phyloP scores from a whole-genome alignment of 805 yeast species.

The Komagataella kurtzmanii region DNA sequence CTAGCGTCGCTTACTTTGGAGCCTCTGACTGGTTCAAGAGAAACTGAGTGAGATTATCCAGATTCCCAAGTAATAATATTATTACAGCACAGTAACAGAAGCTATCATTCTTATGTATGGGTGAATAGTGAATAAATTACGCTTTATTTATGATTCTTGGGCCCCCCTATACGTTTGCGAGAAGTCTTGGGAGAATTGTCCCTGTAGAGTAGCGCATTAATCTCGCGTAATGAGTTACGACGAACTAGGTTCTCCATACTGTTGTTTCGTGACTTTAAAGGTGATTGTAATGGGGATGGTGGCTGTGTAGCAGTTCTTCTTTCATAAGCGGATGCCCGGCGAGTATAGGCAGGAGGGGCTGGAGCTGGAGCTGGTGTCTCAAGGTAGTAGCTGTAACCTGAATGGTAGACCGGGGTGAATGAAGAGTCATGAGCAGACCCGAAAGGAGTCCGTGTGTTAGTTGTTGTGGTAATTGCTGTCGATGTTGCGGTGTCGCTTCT shows the following conservation, averaged over 20 bases:
- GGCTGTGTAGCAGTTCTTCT: neutral
- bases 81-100: neutral
- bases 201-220: neutral
- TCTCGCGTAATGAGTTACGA: neutral
- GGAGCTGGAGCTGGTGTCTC: neutral
- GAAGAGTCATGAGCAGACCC: neutral
- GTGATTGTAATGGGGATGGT: neutral
- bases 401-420: neutral
- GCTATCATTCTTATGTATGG: neutral
- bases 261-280: neutral
- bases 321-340: neutral
- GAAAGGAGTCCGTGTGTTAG: neutral
- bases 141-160: neutral
- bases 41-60: conserved; percentile 17
- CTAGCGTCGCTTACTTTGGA: conserved; percentile 53
- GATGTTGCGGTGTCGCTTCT: neutral
- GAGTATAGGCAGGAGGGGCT: neutral
- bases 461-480: neutral
- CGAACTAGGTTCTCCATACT: neutral
- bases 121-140: neutral
- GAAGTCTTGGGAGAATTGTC: neutral
- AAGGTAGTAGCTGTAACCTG: neutral
- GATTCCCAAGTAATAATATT: neutral
- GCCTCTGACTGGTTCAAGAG: conserved; percentile 65
- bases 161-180: neutral